Evolutionary conservation across 2,329 filamentous ascomycete species (phyloP).

Genomic region (Colletotrichum kahawae): DNA sequence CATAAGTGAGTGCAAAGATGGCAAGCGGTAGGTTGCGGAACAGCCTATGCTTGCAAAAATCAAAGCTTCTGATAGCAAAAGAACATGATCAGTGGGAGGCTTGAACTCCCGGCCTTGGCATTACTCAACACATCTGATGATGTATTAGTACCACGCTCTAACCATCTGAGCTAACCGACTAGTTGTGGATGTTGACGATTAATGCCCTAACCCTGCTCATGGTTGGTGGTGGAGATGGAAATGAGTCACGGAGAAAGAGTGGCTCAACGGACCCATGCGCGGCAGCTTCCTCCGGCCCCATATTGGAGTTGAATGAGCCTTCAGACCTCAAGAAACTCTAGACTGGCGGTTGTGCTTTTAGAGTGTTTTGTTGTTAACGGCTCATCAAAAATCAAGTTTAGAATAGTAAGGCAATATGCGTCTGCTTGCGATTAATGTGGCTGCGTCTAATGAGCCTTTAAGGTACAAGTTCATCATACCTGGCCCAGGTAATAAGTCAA

Average conservation of each 20-base stretch:
- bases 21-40: not conserved
- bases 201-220: not conserved
- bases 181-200: not conserved
- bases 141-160: constrained; percentile 23
- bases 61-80: not conserved
- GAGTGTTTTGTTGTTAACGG: not conserved
- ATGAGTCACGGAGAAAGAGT: not conserved
- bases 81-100: constrained; percentile 17
- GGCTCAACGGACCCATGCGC: not conserved
- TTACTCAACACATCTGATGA: constrained; percentile 9
- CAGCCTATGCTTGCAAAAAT: not conserved
- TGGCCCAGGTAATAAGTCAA: not conserved
- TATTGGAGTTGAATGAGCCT: not conserved
- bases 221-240: not conserved
- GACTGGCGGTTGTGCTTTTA: not conserved
- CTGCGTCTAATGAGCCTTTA: not conserved
- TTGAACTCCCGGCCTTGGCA: constrained; percentile 23
- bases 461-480: not conserved
- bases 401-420: not conserved
- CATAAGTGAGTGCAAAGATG: not conserved
- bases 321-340: not conserved
- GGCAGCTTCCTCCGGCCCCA: not conserved
- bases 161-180: constrained; percentile 23
- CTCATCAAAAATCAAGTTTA: not conserved
- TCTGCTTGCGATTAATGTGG: not conserved